Evolutionary conservation across 176 grass and related monocot species (phyloP).

Genomic region (Phoenix dactylifera): DNA sequence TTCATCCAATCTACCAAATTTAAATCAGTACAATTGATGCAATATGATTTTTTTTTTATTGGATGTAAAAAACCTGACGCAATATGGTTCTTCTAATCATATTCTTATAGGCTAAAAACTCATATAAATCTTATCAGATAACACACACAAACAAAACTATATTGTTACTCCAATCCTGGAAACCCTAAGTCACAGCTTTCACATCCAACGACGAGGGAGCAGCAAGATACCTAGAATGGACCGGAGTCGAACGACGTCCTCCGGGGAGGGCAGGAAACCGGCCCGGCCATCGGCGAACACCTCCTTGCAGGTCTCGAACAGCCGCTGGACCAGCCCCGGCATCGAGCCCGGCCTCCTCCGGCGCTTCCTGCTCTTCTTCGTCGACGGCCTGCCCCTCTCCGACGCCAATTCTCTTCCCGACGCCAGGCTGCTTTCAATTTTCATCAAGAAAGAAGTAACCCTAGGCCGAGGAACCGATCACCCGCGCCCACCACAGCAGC

Average conservation of each 20-base stretch:
- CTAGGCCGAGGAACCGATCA: no score
- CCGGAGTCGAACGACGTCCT: slow-evolving; percentile 45
- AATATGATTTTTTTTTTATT: no score
- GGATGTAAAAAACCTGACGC: no score
- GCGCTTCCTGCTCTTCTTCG: slow-evolving; percentile 25
- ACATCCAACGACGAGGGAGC: neutral
- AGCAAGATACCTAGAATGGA: slow-evolving; percentile 33
- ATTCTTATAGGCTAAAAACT: no score
- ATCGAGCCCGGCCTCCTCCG: slow-evolving; percentile 9
- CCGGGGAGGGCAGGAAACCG: slow-evolving; percentile 40
- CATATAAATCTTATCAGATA: no score
- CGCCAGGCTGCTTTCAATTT: slow-evolving; percentile 7
- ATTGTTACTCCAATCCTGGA: no score
- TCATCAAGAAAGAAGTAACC: neutral
- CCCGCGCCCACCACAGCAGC: no score
- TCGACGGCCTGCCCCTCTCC: slow-evolving; percentile 5
- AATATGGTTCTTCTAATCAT: no score
- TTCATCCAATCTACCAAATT: no score
- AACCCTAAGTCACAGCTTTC: no score
- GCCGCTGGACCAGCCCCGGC: slow-evolving; percentile 33
- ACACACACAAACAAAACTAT: no score
- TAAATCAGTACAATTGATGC: no score
- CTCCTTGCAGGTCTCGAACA: slow-evolving; percentile 57
- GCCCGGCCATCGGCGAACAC: slow-evolving; percentile 35
- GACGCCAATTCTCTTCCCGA: neutral